Percentiles rank a stretch among this genome's conserved stretches.
phyloP scores from a whole-genome alignment of 2,329 filamentous ascomycete species.

The Neonectria faginata region DNA sequence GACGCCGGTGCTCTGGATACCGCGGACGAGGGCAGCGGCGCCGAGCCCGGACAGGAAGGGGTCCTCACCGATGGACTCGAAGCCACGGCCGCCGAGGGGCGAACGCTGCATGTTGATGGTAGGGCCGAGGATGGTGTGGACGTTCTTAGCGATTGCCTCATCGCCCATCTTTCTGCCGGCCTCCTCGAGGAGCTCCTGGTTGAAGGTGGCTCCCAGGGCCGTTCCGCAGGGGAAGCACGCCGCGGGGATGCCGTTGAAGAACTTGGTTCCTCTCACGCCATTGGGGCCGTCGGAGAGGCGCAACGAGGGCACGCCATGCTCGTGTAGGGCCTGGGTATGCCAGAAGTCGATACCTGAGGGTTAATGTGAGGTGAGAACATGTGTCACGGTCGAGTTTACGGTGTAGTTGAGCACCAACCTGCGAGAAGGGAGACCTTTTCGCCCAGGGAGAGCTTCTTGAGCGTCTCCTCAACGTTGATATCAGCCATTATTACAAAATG shows the following conservation, averaged over 20 bases:
- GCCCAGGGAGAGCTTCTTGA: constrained; percentile 64
- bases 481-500: constrained; percentile 56
- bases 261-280: constrained; percentile 74
- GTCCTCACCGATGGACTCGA: constrained; percentile 70
- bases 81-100: constrained; percentile 70
- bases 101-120: constrained; percentile 73
- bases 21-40: constrained; percentile 64
- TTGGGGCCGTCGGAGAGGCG: constrained; percentile 77
- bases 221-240: constrained; percentile 73
- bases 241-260: constrained; percentile 72
- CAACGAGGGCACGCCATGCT: constrained; percentile 72
- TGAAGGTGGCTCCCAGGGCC: constrained; percentile 68
- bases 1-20: constrained; percentile 67
- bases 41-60: constrained; percentile 67
- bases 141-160: constrained; percentile 67
- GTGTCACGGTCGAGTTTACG: background rate
- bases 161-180: constrained; percentile 64
- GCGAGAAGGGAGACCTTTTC: constrained; percentile 67
- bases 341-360: constrained; percentile 72
- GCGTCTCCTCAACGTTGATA: constrained; percentile 65
- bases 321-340: constrained; percentile 72
- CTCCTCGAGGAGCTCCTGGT: constrained; percentile 63
- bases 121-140: constrained; percentile 69
- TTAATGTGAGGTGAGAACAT: background rate
- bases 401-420: constrained; percentile 49